Evolutionary conservation across 2,329 filamentous ascomycete genomes (phyloP).

Genomic region (Alternaria postmessia): DNA sequence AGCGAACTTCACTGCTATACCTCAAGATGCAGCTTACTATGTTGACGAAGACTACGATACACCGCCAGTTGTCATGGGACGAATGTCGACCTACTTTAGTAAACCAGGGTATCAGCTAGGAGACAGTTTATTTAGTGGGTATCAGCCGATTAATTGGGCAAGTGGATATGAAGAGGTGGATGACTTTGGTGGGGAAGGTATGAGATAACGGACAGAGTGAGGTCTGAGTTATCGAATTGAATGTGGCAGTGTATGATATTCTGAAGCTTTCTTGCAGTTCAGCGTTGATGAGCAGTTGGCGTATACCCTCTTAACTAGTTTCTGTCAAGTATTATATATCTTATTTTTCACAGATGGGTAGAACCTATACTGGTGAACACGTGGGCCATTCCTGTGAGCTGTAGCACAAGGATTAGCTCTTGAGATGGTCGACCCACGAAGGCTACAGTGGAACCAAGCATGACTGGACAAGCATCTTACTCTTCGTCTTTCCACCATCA

Average conservation of each 20-base stretch:
- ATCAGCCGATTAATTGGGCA: slow-evolving; percentile 21
- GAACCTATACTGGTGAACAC: background rate
- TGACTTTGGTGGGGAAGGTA: background rate
- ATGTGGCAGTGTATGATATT: background rate
- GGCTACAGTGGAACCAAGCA: background rate
- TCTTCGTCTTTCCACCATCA: background rate
- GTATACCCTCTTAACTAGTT: background rate
- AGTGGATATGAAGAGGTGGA: background rate
- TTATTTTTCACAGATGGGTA: background rate
- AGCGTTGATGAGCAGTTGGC: background rate
- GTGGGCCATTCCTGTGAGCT: background rate
- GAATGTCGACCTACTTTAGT: slow-evolving; percentile 45
- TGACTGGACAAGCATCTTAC: background rate
- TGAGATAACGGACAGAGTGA: background rate
- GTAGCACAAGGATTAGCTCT: background rate
- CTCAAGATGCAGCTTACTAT: slow-evolving; percentile 13
- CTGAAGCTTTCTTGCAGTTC: background rate
- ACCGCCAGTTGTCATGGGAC: slow-evolving; percentile 41
- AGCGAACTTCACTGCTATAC: slow-evolving; percentile 19
- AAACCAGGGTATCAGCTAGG: slow-evolving; percentile 46
- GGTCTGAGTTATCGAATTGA: background rate
- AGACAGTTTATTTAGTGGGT: slow-evolving; percentile 38
- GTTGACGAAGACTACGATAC: slow-evolving; percentile 17
- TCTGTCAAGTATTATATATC: background rate
- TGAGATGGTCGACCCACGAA: background rate